Conservation (phyloP, 495 filamentous ascomycete species). For the Viridothelium virens region DNA sequence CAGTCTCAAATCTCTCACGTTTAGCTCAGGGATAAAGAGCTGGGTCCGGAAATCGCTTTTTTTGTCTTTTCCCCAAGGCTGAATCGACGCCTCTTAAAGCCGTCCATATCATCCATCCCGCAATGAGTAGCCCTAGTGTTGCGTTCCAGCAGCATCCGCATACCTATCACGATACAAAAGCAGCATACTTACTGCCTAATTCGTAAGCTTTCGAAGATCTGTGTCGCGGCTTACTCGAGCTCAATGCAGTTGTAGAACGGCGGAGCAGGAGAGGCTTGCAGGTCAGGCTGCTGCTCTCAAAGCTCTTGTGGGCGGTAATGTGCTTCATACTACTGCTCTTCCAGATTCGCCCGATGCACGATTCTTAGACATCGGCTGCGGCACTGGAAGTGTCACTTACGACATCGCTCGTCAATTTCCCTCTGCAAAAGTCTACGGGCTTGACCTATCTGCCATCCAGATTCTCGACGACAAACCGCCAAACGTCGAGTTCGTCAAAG, state of each 20-base stretch:
- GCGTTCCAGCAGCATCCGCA: background rate
- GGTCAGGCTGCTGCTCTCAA: background rate
- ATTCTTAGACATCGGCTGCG: conserved; percentile 11
- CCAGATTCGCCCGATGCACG: background rate
- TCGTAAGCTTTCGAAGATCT: background rate
- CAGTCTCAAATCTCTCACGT: too few relatives aligned
- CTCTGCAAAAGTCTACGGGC: conserved; percentile 6
- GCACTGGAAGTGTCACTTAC: conserved; percentile 2
- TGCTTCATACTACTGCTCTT: background rate
- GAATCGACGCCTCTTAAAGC: too few relatives aligned
- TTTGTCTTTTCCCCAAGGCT: too few relatives aligned
- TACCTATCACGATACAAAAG: conserved; percentile 5
- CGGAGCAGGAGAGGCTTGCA: conserved; percentile 13
- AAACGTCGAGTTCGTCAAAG: conserved; percentile 11
- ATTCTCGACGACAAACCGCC: conserved; percentile 1
- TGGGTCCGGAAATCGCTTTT: too few relatives aligned
- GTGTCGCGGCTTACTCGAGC: background rate
- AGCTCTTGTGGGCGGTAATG: background rate
- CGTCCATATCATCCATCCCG: too few relatives aligned
- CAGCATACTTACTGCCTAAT: conserved; percentile 10
- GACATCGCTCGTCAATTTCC: conserved; percentile 7
- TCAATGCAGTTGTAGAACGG: background rate
- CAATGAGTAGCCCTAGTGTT: background rate
- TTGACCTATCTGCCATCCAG: conserved; percentile 9
- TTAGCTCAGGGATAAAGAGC: too few relatives aligned